These are phyloP conservation scores for Tricholoma terreum DNA, from an alignment of 768 basidiomycete species.

Conservation along the genomic window DNA sequence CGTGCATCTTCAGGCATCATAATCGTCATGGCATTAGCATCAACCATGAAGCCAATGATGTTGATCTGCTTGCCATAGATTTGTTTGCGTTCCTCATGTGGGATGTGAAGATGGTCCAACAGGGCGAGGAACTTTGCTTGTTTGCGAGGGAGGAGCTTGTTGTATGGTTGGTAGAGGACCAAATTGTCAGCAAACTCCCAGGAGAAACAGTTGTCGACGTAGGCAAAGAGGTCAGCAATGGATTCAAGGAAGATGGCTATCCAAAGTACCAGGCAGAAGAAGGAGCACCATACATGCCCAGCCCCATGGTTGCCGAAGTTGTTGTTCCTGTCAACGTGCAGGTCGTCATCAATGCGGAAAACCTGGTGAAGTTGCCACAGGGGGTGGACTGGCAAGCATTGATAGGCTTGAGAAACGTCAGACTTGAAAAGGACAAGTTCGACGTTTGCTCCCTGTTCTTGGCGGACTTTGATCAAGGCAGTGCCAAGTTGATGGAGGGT, in stretches of 20 bases:
- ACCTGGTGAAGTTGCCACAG: slow-evolving; percentile 42
- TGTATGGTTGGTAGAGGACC: slow-evolving; percentile 28
- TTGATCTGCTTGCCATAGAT: slow-evolving; percentile 25
- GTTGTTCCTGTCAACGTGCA: slow-evolving; percentile 21
- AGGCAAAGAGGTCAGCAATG: slow-evolving; percentile 24
- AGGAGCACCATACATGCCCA: slow-evolving; percentile 23
- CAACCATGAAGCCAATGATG: slow-evolving; percentile 38
- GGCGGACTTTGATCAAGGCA: not conserved
- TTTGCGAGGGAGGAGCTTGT: too few relatives aligned
- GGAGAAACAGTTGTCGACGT: slow-evolving; percentile 34
- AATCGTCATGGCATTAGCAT: slow-evolving; percentile 30
- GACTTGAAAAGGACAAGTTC: slow-evolving; percentile 29
- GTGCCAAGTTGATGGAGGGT: slow-evolving; percentile 13
- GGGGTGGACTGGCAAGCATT: slow-evolving; percentile 32
- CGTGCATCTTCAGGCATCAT: slow-evolving; percentile 8
- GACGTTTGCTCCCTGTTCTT: not conserved
- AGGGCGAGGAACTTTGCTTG: slow-evolving; percentile 33
- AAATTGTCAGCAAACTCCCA: too few relatives aligned
- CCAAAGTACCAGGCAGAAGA: slow-evolving; percentile 34
- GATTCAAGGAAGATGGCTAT: slow-evolving; percentile 17
- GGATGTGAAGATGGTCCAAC: slow-evolving; percentile 39
- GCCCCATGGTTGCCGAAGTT: slow-evolving; percentile 24
- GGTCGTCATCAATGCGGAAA: slow-evolving; percentile 17
- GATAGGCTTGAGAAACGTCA: slow-evolving; percentile 36
- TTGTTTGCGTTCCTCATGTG: slow-evolving; percentile 40